Evolutionary conservation across 148 eudicot species (phyloP), one percentile per base, ranked within the genome.

Genomic region (Polygonum maritimum): DNA sequence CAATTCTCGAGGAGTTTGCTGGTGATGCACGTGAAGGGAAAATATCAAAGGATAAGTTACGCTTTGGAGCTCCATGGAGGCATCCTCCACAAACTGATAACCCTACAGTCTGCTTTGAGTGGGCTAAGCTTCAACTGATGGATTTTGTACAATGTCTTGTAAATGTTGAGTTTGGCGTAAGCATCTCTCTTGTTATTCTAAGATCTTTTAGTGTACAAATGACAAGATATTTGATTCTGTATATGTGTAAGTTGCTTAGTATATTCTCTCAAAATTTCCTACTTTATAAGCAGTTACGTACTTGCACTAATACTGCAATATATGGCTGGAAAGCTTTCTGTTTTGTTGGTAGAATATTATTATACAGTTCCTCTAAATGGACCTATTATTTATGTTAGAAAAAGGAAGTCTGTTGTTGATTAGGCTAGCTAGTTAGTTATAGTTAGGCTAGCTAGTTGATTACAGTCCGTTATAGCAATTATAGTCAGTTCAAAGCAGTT

Each of bases 1-100:
- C 84, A 76, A 82, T 90, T 76, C 65, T 94, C 80, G 88, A 89
- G 81, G 85, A 88, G 82, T 94, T 94, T 80, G 94, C 94, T 63
- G 55, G 65, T 77, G 98, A 92, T 86, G 88, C 96, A 77, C 80
- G 74, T 45, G 79, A 73, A 77, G 97, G 97, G 36, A 90, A 84
- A 81, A 79, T 94, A 76, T 73, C 89, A 40, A 87, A 90, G 79
- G 96, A 92, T 83, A 86, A 79, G 54, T 83, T 92, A 80, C 88
- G 96, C n/a, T 92, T 94, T 86, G 98, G 98, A 55, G 91, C 98
- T 84, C 89, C 98, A 69, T 94, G 98, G 98, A 87, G 96, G 77
- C 97, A 89, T 83, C 98, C 97, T 80, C 98, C 98, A 40, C 76
- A 3, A 44, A 83, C 77, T 48, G 87, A 90, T 80, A 84, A 85